These are phyloP conservation scores for Eucalyptus cloeziana DNA, from an alignment of 345 rosid genomes.

Conservation along the genomic window DNA sequence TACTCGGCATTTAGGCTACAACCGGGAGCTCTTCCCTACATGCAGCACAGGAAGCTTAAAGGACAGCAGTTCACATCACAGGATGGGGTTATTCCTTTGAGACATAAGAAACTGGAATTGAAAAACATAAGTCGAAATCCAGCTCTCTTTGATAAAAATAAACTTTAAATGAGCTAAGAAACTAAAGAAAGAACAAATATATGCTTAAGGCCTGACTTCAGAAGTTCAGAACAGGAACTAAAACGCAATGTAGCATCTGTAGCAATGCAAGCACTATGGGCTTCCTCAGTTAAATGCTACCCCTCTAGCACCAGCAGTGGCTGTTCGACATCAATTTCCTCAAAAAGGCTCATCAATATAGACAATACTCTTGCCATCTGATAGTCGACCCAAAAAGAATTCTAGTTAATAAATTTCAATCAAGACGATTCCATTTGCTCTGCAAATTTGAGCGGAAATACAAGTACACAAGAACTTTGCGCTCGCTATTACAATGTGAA, in stretches of 20 bases:
- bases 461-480: slow-evolving; percentile 1
- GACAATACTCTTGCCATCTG: background rate
- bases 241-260: background rate
- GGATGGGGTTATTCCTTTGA: background rate
- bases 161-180: background rate
- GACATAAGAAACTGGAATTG: background rate
- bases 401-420: background rate
- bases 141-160: background rate
- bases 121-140: background rate
- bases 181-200: background rate
- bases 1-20: background rate
- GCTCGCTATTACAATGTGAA: background rate
- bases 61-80: background rate
- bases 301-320: background rate
- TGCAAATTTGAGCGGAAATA: background rate
- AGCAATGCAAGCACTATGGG: background rate
- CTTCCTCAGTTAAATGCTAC: background rate
- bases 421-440: background rate
- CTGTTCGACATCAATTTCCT: background rate
- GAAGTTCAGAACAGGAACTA: background rate
- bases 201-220: background rate
- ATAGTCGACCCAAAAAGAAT: background rate
- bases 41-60: background rate
- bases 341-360: background rate
- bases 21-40: background rate